These are phyloP conservation scores for Vitrella brassicaformis DNA, from an alignment of 73 alveolate genomes.

Conservation along the genomic window DNA sequence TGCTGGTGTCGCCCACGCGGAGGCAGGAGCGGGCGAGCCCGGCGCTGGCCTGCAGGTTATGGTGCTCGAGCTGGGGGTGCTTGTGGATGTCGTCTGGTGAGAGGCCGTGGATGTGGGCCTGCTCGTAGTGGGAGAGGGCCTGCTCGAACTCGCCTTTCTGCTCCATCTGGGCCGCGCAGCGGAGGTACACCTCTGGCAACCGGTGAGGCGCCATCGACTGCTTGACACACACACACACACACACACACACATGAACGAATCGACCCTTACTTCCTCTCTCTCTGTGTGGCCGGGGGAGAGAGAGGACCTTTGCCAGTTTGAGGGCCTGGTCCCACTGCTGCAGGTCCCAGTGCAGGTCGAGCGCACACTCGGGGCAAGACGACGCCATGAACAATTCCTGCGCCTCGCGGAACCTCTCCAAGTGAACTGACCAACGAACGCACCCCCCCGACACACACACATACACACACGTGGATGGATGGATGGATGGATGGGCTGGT, in stretches of 20 bases:
- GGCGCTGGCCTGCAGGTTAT: constrained; percentile 7
- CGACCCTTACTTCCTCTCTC: background rate
- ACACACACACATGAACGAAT: background rate
- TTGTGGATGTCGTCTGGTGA: no score
- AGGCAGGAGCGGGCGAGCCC: constrained; percentile 97
- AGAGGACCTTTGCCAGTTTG: constrained; percentile 55
- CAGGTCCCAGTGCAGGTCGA: constrained; percentile 84
- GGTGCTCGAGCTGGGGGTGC: background rate
- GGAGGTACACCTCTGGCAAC: constrained; percentile 12
- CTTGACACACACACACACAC: background rate
- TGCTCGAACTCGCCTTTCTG: background rate
- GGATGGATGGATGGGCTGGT: constrained; percentile 21
- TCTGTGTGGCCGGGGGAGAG: no score
- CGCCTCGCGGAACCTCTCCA: no score
- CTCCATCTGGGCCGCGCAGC: background rate
- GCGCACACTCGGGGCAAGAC: constrained; percentile 49
- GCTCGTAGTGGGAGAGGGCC: constrained; percentile 27
- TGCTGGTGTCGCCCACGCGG: constrained; percentile 83
- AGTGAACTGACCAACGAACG: no score
- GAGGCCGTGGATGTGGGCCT: no score
- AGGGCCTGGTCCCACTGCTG: constrained; percentile 84
- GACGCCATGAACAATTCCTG: no score
- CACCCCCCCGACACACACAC: no score
- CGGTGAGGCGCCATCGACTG: constrained; percentile 31
- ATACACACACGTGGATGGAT: no score